phyloP scores from a whole-genome alignment of 768 basidiomycete genomes.

The Pleurotus platypus region DNA sequence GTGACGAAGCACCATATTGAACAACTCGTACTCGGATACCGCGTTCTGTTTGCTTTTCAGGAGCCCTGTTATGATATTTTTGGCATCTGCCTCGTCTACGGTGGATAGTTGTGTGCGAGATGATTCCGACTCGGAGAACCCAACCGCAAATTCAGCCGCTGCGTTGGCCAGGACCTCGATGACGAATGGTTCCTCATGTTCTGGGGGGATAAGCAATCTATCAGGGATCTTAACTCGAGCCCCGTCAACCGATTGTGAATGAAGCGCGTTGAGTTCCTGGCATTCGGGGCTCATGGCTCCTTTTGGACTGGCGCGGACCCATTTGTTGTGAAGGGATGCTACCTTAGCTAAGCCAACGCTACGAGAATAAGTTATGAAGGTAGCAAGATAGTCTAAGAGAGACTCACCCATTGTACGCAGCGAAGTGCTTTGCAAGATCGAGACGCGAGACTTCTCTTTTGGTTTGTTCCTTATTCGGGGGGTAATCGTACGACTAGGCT shows the following conservation, averaged over 20 bases:
- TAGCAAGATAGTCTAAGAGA: background rate
- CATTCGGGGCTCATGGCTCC: slow-evolving; percentile 64
- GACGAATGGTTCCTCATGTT: slow-evolving; percentile 41
- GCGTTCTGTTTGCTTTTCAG: slow-evolving; percentile 49
- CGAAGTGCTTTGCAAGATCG: slow-evolving; percentile 65
- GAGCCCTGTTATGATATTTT: slow-evolving; percentile 38
- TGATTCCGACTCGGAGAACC: slow-evolving; percentile 31
- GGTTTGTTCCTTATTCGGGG: slow-evolving; percentile 52
- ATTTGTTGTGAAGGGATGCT: slow-evolving; percentile 54
- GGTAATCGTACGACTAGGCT: slow-evolving; percentile 62
- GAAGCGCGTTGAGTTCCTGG: slow-evolving; percentile 68
- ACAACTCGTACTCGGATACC: slow-evolving; percentile 59
- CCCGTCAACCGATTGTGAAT: slow-evolving; percentile 69
- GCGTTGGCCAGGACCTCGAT: slow-evolving; percentile 49
- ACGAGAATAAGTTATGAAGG: background rate
- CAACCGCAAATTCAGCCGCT: slow-evolving; percentile 39
- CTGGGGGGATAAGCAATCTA: slow-evolving; percentile 47
- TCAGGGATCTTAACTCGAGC: slow-evolving; percentile 59
- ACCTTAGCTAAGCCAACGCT: slow-evolving; percentile 59
- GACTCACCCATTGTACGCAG: slow-evolving; percentile 56
- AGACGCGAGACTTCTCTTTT: slow-evolving; percentile 44
- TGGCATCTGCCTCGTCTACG: slow-evolving; percentile 32
- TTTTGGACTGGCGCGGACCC: slow-evolving; percentile 49
- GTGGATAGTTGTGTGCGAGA: slow-evolving; percentile 18
- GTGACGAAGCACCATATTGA: slow-evolving; percentile 45